A percentile compares a stretch with the other conserved stretches of the same genome.
Evolutionary conservation across 441 rosid genomes (phyloP).

Genomic region (Bocquillonia castaneifolia): DNA sequence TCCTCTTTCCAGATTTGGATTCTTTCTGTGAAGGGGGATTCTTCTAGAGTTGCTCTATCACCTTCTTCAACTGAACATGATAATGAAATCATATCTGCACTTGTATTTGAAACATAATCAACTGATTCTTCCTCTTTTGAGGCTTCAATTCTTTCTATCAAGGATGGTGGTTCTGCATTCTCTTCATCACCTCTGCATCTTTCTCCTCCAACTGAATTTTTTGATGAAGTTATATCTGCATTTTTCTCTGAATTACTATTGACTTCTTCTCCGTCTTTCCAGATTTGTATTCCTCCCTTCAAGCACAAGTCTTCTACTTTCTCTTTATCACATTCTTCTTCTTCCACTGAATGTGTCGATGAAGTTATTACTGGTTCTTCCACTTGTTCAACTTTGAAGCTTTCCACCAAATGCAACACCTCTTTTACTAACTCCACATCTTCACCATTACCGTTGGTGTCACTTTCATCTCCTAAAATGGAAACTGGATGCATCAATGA

Average conservation of each 20-base stretch:
- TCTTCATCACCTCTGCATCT: conserved; percentile 1
- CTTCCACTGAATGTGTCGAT: conserved; percentile 15
- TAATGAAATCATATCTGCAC: conserved; percentile 1
- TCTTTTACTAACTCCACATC: neutral
- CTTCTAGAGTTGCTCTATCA: neutral
- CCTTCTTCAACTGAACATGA: conserved; percentile 17
- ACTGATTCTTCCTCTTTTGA: neutral
- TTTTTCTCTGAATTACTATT: neutral
- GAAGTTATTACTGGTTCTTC: neutral
- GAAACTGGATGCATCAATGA: neutral
- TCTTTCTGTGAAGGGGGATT: neutral
- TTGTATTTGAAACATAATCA: neutral
- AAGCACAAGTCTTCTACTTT: neutral
- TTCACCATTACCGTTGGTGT: neutral
- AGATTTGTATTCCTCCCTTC: neutral
- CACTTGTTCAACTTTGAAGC: neutral
- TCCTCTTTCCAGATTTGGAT: neutral
- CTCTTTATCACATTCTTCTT: conserved; percentile 7
- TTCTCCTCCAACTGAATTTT: conserved; percentile 18
- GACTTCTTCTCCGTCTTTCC: neutral
- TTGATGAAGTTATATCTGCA: neutral
- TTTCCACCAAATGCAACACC: neutral
- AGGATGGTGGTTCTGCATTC: neutral
- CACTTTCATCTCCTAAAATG: conserved; percentile 18
- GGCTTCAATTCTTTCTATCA: neutral